phyloP scores from a whole-genome alignment of 345 rosid genomes.

The Populus davidiana region DNA sequence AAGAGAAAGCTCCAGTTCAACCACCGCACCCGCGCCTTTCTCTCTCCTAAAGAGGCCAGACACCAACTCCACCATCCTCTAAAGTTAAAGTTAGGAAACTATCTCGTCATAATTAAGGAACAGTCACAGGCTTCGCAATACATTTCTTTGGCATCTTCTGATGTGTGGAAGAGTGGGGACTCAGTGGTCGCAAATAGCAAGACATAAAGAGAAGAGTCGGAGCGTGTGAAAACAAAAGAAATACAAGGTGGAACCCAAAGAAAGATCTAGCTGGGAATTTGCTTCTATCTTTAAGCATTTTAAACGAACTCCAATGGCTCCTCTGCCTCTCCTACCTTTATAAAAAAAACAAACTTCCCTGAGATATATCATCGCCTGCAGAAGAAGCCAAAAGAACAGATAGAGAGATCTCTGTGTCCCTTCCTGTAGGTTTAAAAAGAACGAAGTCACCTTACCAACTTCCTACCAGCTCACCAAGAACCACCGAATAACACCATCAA shows the following conservation, averaged over 20 bases:
- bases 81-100: constrained; percentile 38
- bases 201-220: constrained; percentile 17
- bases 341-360: constrained; percentile 17
- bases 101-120: constrained; percentile 5
- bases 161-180: constrained; percentile 26
- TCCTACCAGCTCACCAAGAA: background rate
- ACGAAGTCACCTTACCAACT: background rate
- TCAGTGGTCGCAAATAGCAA: constrained; percentile 7
- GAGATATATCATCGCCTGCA: constrained; percentile 1
- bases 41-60: constrained; percentile 33
- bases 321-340: constrained; percentile 15
- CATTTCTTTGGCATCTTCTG: too few species aligned
- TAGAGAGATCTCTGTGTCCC: background rate
- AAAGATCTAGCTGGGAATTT: background rate
- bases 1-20: constrained; percentile 30
- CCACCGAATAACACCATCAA: background rate
- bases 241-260: background rate
- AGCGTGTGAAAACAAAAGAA: constrained; percentile 32
- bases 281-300: background rate
- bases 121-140: background rate
- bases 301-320: constrained; percentile 21
- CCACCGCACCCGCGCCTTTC: constrained; percentile 40
- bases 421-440: background rate
- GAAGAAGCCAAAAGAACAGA: constrained; percentile 3
- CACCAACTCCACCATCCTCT: constrained; percentile 39